Conservation (phyloP, 2,329 filamentous ascomycete species). For the Fulvia fulva region DNA sequence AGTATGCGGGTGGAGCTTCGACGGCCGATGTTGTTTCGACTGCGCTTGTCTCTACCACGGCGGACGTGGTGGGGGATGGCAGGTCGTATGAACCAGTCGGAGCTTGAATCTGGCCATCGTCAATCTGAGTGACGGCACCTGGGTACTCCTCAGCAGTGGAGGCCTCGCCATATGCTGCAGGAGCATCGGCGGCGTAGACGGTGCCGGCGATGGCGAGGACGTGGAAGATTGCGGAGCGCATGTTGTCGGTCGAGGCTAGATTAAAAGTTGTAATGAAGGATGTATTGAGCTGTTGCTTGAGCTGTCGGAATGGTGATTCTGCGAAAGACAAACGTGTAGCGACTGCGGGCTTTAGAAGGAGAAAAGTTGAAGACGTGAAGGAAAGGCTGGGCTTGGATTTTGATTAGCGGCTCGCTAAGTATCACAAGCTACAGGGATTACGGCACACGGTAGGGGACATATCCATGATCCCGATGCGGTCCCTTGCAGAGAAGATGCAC, state of each 20-base stretch:
- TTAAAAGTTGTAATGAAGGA: neutral
- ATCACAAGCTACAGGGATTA: neutral
- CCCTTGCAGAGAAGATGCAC: neutral
- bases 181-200: neutral
- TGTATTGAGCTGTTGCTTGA: neutral
- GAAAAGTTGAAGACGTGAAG: neutral
- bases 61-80: neutral
- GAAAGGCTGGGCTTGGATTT: neutral
- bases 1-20: neutral
- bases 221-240: slow-evolving; percentile 37
- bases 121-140: neutral
- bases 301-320: neutral
- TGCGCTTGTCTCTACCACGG: neutral
- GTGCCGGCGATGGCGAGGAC: slow-evolving; percentile 1
- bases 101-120: slow-evolving; percentile 1
- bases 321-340: neutral
- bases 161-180: neutral
- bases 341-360: neutral
- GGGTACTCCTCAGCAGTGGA: neutral
- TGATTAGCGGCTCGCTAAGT: neutral
- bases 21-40: neutral
- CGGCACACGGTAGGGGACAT: neutral
- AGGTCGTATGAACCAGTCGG: neutral
- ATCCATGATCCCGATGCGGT: neutral
- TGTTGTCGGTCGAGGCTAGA: slow-evolving; percentile 31